Evolutionary conservation across 1,139 yeast species (phyloP), one percentile per base, ranked within the genome.

Genomic region (Trichomonascaceae sp.): DNA sequence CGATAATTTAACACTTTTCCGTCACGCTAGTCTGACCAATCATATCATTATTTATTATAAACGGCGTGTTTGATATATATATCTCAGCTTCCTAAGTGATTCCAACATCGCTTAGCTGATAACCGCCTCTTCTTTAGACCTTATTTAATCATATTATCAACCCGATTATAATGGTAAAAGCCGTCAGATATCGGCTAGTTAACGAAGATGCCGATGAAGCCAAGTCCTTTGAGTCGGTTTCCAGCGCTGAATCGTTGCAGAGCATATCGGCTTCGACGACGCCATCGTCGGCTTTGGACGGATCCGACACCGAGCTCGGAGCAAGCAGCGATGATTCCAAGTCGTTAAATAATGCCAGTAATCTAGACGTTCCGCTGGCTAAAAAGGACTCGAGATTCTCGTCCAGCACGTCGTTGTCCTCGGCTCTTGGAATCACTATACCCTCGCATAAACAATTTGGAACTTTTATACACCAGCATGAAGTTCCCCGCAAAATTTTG

Each of bases 401-500:
- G 2, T 53, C 50, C 32, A 48, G 47, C 10, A 38, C 52, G 7
- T 53, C 55, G 15, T 18, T 44, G 22, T 43, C 55, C 22, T 50
- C 51, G 27, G 38, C 52, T 50, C 15, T 51, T 39, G 49, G 50
- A 13, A 39, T 53, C 39, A 51, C 49, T 2, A 63, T 66, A n/a
- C 69, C 69, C 8, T 60, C 73, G 1, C 76, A 73, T 55, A 59
- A 62, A 50, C 63, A 66, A 58, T 75, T 82, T 63, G 77, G 80
- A 22, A 75, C 75, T 51, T 82, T 83, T 61, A 69, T 84, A 45
- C 78, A 83, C 43, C 87, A 86, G 64, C 93, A 93, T 66, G 99
- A 93, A 69, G 76, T 93, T 20, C 95, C 96, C 2, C 79, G 99
- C 63, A 93, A 93, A 68, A 73, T 79, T 4, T 81, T 93, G 57